Evolutionary conservation across 2,329 filamentous ascomycete genomes (phyloP), one percentile per base, ranked within the genome.

Genomic region (Exophiala viscosa): DNA sequence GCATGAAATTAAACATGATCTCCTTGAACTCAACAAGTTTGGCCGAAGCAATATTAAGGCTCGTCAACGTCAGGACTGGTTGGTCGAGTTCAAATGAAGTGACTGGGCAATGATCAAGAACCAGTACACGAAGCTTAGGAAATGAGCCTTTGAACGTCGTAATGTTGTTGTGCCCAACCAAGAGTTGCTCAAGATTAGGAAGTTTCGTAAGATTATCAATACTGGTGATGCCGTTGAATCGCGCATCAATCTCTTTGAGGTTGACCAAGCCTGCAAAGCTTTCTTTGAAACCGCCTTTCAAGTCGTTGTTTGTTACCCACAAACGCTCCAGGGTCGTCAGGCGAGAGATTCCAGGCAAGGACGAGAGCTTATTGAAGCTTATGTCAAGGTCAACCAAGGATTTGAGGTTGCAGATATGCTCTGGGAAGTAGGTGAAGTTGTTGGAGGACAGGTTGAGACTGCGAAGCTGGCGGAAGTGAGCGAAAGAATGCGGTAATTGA

Each of bases 361-460:
- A 81, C 9, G 82, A 81, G 57, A 99, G 96, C 36, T 85, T 82
- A 67, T 99, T 99, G 80, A 99, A 99, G 68, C 92, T 97, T 66
- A 99, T 83, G 65, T 99, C 93, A 36, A 99, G 81, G 66, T 99
- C 92, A 10, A 96, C 88, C 41, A 99, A 73, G 39, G 86, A 90
- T 60, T 83, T 83, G 15, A 99, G 74, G 18, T 89, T 80, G 69
- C 90, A 92, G 17, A 99, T 76, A 63, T 95, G 95, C 17, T 85
- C 77, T 0, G 93, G 93, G 58, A 99, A 95, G 36, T 82, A 82
- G 51, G 86, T 85, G 49, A 99, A 79, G 55, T 88, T 91, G 69
- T 99, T 99, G 1, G 93, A 99, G 1, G 92, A 96, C 44, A 99
- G 78, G 65, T 96, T 96, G 54, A 99, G 74, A 59, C 84, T 92